Base-by-base conservation (phyloP, 768 basidiomycete genomes). In the Cystofilobasidium capitatum region DNA sequence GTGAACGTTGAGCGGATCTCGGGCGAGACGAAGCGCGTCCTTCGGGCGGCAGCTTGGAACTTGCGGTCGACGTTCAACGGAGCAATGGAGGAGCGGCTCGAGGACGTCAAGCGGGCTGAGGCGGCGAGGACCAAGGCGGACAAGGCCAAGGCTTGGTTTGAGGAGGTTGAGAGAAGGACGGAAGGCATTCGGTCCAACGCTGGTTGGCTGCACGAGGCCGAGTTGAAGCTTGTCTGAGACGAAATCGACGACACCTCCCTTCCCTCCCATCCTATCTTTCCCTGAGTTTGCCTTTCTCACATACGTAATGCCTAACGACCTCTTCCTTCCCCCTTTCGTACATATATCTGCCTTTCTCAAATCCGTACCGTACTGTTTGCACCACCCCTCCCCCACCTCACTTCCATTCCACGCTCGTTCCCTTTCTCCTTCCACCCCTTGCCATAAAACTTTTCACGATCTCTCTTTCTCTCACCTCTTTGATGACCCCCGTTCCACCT, bases 11-110 rank as follows among this genome's bases (percentile, higher is more conserved):
- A 79, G 49, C 81, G 94, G 26, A 82, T 97, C 45, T 80, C 84
- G 62, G 81, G 85, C 42, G 94, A 98, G 82, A 89, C 91, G 29
- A 83, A 94, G 72, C 97, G 97, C 80, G 94, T 99, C 55, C 79
- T 99, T 68, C 81, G 93, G 58, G 77, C 91, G 36, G 93, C 89
- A 24, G 85, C 88, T 26, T 97, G 90, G 90, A 93, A 97, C 76
- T 74, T 93, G 69, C 83, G 83, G 72, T 88, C 89, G 77, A 82
- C 87, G 49, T 94, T 91, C 81, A 81, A 84, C 65, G 80, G 78
- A 3, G 87, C 89, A 22, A 83, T 91, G 81, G 91, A 98, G 72
- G 86, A 88, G 75, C 80, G 85, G 51, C 82, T 81, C 42, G 83
- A 82, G 73, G 90, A 93, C 74, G 91, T 94, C 20, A 82, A 81